Evolutionary conservation across 805 yeast species (phyloP).

Genomic region (Metschnikowia corniflorae): DNA sequence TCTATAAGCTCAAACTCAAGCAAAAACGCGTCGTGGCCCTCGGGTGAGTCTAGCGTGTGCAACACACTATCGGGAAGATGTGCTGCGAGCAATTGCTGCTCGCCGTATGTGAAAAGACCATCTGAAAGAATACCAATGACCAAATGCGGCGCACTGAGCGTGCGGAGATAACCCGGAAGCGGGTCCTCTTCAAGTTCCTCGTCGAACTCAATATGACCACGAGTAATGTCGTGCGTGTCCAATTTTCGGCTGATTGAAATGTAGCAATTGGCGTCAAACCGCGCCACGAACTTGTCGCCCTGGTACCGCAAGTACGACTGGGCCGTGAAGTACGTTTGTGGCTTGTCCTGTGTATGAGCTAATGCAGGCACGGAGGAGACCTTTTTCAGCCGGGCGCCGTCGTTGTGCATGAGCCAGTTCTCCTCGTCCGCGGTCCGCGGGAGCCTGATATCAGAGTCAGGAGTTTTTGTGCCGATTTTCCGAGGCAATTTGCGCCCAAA

Average conservation of each 20-base stretch:
- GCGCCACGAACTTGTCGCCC: slow-evolving; percentile 80
- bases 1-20: slow-evolving; percentile 85
- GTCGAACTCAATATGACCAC: slow-evolving; percentile 55
- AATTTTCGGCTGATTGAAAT: slow-evolving; percentile 89
- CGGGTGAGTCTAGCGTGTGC: slow-evolving; percentile 80
- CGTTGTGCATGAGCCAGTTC: slow-evolving; percentile 83
- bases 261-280: slow-evolving; percentile 97
- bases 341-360: slow-evolving; percentile 22
- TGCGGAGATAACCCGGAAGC: slow-evolving; percentile 50
- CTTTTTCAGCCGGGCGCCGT: slow-evolving; percentile 50
- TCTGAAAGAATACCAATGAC: slow-evolving; percentile 89
- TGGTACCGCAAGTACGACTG: slow-evolving; percentile 94
- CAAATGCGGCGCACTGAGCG: slow-evolving; percentile 70
- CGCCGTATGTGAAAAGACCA: slow-evolving; percentile 87
- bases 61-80: slow-evolving; percentile 66
- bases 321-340: slow-evolving; percentile 79
- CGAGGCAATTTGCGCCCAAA: slow-evolving; percentile 71
- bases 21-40: slow-evolving; percentile 96
- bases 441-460: slow-evolving; percentile 23
- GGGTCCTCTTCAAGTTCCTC: slow-evolving; percentile 29
- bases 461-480: not conserved
- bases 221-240: slow-evolving; percentile 90
- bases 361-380: slow-evolving; percentile 1
- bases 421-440: slow-evolving; percentile 59
- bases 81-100: slow-evolving; percentile 80